Conservation (phyloP, 306 rosid species). For the Prunus mume region DNA sequence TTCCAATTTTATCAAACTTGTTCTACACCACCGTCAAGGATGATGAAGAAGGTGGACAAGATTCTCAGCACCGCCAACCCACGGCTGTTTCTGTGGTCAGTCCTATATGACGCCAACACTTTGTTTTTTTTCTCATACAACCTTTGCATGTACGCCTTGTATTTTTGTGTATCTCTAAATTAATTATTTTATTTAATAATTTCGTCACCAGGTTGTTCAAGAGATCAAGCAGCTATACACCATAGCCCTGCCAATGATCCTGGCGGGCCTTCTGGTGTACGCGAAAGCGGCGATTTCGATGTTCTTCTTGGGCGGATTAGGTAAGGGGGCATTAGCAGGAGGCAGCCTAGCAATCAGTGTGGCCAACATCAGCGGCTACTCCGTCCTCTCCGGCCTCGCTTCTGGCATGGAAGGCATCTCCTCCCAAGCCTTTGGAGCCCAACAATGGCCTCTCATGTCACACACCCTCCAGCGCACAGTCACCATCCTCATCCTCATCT, state of each 20-base stretch:
- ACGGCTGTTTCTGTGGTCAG: neutral
- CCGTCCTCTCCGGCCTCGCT: constrained; percentile 42
- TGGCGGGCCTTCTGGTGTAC: constrained; percentile 32
- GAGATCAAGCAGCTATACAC: constrained; percentile 31
- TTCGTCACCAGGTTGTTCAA: constrained; percentile 8
- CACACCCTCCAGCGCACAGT: constrained; percentile 41
- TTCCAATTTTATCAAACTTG: no score
- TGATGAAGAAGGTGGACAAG: neutral
- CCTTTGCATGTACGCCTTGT: neutral
- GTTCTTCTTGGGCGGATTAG: constrained; percentile 42
- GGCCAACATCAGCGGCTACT: constrained; percentile 46
- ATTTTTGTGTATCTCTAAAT: neutral
- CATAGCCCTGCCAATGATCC: constrained; percentile 34
- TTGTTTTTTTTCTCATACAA: neutral
- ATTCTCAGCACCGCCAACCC: neutral
- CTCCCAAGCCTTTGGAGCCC: constrained; percentile 51
- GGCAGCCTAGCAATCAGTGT: constrained; percentile 44
- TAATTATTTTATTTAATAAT: neutral
- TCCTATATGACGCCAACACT: neutral
- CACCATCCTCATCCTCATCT: constrained; percentile 17
- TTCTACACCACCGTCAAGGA: neutral
- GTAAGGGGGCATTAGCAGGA: constrained; percentile 33
- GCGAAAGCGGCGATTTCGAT: constrained; percentile 40
- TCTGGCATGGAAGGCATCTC: constrained; percentile 52
- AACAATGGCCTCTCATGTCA: constrained; percentile 30